Evolutionary conservation across 2,329 filamentous ascomycete species (phyloP).

Genomic region (Fusarium cyanostomum): DNA sequence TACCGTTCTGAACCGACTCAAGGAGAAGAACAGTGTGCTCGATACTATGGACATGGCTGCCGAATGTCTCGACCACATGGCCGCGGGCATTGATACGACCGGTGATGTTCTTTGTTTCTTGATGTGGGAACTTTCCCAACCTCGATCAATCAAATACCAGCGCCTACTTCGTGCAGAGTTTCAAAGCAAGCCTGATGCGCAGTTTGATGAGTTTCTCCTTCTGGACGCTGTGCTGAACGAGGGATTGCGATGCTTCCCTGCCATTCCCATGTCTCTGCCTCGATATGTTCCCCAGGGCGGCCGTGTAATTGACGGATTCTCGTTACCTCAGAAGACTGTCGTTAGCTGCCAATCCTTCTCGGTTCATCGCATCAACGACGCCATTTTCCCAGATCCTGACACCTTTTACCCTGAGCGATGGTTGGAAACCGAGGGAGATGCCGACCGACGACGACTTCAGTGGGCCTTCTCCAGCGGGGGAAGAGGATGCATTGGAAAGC

Average conservation of each 20-base stretch:
- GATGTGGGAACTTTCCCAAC: slow-evolving; percentile 75
- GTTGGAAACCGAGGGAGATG: slow-evolving; percentile 78
- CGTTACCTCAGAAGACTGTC: slow-evolving; percentile 62
- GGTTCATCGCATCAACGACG: slow-evolving; percentile 65
- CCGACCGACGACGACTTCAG: slow-evolving; percentile 70
- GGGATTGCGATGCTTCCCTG: slow-evolving; percentile 68
- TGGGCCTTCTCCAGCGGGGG: slow-evolving; percentile 74
- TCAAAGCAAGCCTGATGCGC: slow-evolving; percentile 47
- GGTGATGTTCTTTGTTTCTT: slow-evolving; percentile 75
- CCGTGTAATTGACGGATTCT: slow-evolving; percentile 63
- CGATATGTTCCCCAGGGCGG: slow-evolving; percentile 65
- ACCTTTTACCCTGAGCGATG: slow-evolving; percentile 83
- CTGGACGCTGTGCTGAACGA: slow-evolving; percentile 72
- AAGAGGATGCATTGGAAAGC: slow-evolving; percentile 71
- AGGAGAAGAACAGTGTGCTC: slow-evolving; percentile 59
- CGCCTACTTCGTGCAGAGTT: slow-evolving; percentile 63
- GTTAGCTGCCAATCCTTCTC: slow-evolving; percentile 71
- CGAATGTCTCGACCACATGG: slow-evolving; percentile 77
- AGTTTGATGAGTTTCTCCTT: slow-evolving; percentile 63
- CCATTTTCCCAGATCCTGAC: slow-evolving; percentile 82
- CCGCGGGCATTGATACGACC: slow-evolving; percentile 76
- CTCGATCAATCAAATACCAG: slow-evolving; percentile 62
- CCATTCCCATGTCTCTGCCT: slow-evolving; percentile 74
- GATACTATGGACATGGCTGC: slow-evolving; percentile 67
- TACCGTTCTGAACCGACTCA: slow-evolving; percentile 67